Evolutionary conservation across 257 asterid genomes (phyloP), one percentile per base, ranked within the genome.

Genomic region (Nicotiana undulata): DNA sequence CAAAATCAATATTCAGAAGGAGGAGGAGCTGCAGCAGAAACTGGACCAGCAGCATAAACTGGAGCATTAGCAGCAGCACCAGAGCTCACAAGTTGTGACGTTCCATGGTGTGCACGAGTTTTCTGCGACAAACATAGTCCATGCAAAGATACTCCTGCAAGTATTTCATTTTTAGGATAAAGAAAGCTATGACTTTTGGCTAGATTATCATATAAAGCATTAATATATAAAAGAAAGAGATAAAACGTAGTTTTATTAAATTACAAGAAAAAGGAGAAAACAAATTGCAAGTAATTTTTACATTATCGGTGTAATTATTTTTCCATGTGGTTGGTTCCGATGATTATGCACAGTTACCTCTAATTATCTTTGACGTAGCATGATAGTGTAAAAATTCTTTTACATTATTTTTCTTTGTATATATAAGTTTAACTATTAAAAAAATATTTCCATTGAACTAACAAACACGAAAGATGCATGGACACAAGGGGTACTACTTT

Each of bases 111-210:
- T 59, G 92, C 89, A 81, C 83, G 88, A 51, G 82, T 60, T 84
- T 65, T 91, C 55, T 86, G 96, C 58, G 83, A 86, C 85, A 86
- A 82, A 37, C 98, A 94, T 2, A 94, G 87, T 7, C 82, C 40
- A 0, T 95, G 94, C 87, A 94, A 87, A 79, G 58, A 90, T 6
- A 88, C 92, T 67, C 97, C 98, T 93, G 81, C 85, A 82, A 28
- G 16, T 46, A 24, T 16, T 13, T 64, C 20, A 26, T 7, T 6
- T 7, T 15, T 64, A 29, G 37, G 18, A 61, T 24, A 11, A 24
- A 4, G 4, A 5, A 61, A 26, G 2, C 3, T 12, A 24, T 4
- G 0, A 1, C 18, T 61, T 24, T 10, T 24, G 34, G 34, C 34
- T 61, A 61, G 17, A 61, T 22, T 10, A 11, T 61, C 17, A 2